Conservation (phyloP, 208 protist species). For the Trypanosoma theileri region DNA sequence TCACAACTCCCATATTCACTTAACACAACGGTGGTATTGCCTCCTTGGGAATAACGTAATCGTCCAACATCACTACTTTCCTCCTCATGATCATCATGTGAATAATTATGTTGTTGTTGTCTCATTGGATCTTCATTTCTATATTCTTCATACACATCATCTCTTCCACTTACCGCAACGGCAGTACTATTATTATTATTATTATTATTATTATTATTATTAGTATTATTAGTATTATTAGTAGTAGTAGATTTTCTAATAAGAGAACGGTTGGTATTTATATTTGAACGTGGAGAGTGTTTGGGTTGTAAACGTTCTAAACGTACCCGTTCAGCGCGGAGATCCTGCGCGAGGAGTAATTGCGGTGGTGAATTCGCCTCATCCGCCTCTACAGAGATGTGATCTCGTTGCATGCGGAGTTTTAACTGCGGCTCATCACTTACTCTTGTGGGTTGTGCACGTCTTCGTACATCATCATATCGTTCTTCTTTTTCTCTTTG, state of each 20-base stretch:
- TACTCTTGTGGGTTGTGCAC: neutral
- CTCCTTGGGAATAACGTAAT: too few species aligned
- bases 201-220: constrained; percentile 5
- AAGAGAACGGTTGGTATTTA: neutral
- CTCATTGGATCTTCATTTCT: too few species aligned
- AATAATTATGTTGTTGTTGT: too few species aligned
- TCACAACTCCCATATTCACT: neutral
- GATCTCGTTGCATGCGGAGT: neutral
- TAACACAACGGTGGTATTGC: too few species aligned
- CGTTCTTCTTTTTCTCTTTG: neutral
- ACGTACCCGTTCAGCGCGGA: neutral
- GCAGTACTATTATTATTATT: too few species aligned
- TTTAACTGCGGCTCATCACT: neutral
- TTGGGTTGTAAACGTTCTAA: neutral
- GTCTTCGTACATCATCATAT: neutral
- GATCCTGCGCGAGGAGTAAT: constrained; percentile 10
- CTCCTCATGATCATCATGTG: too few species aligned
- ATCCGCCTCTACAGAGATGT: neutral
- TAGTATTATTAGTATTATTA: neutral
- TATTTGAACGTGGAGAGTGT: neutral
- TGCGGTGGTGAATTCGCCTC: constrained; percentile 4
- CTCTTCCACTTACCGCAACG: neutral
- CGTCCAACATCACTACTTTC: too few species aligned
- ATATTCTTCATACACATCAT: neutral
- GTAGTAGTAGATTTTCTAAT: neutral